phyloP scores from a whole-genome alignment of 2,329 filamentous ascomycete genomes.

The Penicillium digitatum region DNA sequence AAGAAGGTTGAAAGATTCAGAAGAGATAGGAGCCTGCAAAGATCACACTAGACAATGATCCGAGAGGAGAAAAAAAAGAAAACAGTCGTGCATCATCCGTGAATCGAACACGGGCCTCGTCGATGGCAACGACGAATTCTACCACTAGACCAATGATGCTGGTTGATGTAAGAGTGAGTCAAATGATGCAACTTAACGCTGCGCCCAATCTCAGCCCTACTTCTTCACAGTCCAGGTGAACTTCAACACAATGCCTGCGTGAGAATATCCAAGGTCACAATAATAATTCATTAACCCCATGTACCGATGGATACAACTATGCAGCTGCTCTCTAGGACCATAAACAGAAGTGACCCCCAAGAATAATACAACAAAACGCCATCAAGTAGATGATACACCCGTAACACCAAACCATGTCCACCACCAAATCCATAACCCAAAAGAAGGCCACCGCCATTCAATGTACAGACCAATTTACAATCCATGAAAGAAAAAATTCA shows the following conservation, averaged over 20 bases:
- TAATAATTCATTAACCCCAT: conserved; percentile 14
- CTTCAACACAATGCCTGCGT: neutral
- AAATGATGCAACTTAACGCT: neutral
- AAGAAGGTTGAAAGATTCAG: no score
- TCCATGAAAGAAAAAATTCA: neutral
- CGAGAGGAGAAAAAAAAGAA: conserved; percentile 8
- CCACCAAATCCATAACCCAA: neutral
- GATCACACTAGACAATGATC: neutral
- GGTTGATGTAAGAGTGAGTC: neutral
- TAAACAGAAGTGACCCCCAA: neutral
- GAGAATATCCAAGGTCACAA: neutral
- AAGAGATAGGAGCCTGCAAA: no score
- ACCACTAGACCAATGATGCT: conserved; percentile 47
- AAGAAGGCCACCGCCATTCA: conserved; percentile 7
- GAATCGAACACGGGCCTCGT: conserved; percentile 48
- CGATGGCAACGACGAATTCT: conserved; percentile 47
- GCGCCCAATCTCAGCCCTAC: accelerated
- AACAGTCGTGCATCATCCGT: conserved; percentile 40
- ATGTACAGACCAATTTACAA: conserved; percentile 6
- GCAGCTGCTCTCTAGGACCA: conserved; percentile 12
- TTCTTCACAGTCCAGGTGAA: neutral
- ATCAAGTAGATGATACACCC: conserved; percentile 4
- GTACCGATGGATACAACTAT: conserved; percentile 17
- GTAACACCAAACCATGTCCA: conserved; percentile 11
- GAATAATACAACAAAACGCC: conserved; percentile 17